Evolutionary conservation across 139 green algal species (phyloP).

Genomic region (Volvox africanus): DNA sequence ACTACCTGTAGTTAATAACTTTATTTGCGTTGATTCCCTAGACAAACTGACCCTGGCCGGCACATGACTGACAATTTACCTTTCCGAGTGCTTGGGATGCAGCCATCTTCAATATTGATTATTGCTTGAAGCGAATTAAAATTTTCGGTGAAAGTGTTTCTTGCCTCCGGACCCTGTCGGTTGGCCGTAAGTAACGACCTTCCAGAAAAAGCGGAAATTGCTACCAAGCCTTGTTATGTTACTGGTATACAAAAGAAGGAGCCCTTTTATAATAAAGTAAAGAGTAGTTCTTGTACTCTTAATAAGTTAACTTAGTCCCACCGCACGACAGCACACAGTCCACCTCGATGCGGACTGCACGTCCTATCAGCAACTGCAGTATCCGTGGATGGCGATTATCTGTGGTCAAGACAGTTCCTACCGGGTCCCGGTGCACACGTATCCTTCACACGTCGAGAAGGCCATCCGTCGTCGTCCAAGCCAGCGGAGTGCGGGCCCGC

Average conservation of each 20-base stretch:
- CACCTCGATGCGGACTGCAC: background rate
- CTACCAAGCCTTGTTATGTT: no score
- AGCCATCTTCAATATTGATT: background rate
- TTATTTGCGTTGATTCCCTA: no score
- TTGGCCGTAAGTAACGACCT: no score
- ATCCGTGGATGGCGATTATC: background rate
- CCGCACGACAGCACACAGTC: background rate
- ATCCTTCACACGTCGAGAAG: conserved; percentile 26
- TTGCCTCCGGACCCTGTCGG: no score
- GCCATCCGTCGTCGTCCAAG: background rate
- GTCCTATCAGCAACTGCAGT: background rate
- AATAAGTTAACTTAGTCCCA: background rate
- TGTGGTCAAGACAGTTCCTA: background rate
- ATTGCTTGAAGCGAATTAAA: no score
- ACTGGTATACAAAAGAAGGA: no score
- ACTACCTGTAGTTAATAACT: conserved; percentile 50
- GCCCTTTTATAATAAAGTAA: no score
- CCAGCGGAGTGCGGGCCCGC: conserved; percentile 22
- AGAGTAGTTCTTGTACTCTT: no score
- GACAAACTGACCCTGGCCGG: no score
- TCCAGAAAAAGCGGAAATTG: no score
- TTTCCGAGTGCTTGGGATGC: background rate
- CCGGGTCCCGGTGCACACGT: background rate
- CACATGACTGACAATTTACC: background rate
- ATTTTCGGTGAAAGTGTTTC: no score